Percentiles rank a stretch among this genome's conserved stretches.
Evolutionary conservation across 2,329 filamentous ascomycete genomes (phyloP).

Genomic region (Alternaria gansuensis): DNA sequence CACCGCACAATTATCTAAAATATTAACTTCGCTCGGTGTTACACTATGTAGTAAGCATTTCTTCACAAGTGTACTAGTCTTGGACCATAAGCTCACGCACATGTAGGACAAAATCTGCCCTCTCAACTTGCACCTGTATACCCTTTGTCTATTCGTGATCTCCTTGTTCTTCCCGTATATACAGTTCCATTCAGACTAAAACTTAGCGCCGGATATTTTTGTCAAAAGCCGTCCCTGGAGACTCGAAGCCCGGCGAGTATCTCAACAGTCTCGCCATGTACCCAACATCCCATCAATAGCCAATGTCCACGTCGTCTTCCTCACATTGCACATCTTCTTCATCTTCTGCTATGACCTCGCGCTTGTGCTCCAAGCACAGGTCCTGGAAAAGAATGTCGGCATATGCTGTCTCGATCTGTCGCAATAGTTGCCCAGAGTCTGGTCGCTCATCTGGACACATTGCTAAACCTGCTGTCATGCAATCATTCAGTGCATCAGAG

Average conservation of each 20-base stretch:
- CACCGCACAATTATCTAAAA: neutral
- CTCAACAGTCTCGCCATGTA: neutral
- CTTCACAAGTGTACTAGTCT: neutral
- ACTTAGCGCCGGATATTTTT: neutral
- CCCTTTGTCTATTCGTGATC: neutral
- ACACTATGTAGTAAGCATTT: neutral
- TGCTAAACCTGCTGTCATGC: slow-evolving; percentile 25
- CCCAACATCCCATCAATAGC: neutral
- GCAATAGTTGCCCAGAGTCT: slow-evolving; percentile 14
- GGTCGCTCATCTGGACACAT: slow-evolving; percentile 20
- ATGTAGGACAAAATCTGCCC: neutral
- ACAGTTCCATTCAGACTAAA: neutral
- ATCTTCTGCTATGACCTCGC: neutral
- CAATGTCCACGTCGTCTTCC: neutral
- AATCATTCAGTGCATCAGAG: slow-evolving; percentile 28
- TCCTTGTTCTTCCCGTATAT: neutral
- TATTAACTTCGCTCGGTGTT: neutral
- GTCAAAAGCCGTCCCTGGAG: neutral
- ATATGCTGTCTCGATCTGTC: neutral
- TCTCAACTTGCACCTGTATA: neutral
- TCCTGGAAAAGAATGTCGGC: neutral
- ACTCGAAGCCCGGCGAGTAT: neutral
- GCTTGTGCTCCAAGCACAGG: neutral
- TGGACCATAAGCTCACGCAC: neutral
- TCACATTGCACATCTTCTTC: neutral